Conservation (phyloP, 202 grass and related monocot species). For the Zizania palustris region DNA sequence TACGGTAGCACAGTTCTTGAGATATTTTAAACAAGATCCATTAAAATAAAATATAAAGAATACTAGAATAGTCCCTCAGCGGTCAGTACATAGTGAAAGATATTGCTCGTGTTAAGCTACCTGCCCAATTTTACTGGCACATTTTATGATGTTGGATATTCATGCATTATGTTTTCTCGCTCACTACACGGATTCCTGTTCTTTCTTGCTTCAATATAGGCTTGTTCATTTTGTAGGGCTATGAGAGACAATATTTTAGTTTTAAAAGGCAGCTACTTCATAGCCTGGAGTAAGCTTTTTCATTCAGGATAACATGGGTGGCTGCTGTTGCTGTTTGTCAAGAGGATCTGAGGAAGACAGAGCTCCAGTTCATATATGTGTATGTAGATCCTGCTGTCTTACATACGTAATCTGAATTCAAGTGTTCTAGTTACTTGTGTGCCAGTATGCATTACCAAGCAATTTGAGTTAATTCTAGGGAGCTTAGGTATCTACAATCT, state of each 20-base stretch:
- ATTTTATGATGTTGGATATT: background rate
- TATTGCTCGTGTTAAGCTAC: background rate
- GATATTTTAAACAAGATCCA: too few relatives aligned
- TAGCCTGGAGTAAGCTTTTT: slow-evolving; percentile 33
- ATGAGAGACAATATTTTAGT: slow-evolving; percentile 44
- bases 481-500: too few relatives aligned
- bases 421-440: slow-evolving; percentile 1
- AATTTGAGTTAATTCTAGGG: background rate
- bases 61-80: too few relatives aligned
- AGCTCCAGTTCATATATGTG: slow-evolving; percentile 64
- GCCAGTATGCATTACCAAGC: background rate
- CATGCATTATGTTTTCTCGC: slow-evolving; percentile 19
- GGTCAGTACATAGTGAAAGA: too few relatives aligned
- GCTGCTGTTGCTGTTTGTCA: slow-evolving; percentile 76
- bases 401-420: slow-evolving; percentile 4
- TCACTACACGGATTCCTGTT: slow-evolving; percentile 6
- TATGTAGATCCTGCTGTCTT: slow-evolving; percentile 51
- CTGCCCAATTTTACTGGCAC: background rate
- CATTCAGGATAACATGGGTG: slow-evolving; percentile 71
- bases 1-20: too few relatives aligned
- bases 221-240: slow-evolving; percentile 52
- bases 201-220: slow-evolving; percentile 11
- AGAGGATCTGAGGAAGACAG: slow-evolving; percentile 62
- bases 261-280: slow-evolving; percentile 41
- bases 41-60: too few relatives aligned